These are phyloP conservation scores for Cunninghamia lanceolata DNA, from an alignment of 75 land plant genomes.

Conservation along the genomic window DNA sequence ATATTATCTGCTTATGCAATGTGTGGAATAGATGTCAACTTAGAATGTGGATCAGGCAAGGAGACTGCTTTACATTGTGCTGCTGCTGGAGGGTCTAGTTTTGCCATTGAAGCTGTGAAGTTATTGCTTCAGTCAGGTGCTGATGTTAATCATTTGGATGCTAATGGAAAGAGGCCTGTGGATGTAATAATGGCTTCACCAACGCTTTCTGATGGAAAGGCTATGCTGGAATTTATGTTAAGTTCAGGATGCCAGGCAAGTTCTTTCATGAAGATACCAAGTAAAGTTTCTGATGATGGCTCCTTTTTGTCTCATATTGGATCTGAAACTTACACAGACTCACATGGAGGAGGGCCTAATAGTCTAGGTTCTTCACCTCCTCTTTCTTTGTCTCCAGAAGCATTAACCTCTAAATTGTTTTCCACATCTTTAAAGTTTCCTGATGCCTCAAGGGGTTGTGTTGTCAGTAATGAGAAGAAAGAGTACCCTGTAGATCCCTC, in stretches of 20 bases:
- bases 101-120: conserved; percentile 42
- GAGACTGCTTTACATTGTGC: conserved; percentile 85
- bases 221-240: conserved; percentile 36
- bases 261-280: conserved; percentile 6
- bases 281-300: background rate
- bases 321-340: background rate
- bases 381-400: conserved; percentile 37
- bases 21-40: conserved; percentile 45
- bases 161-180: conserved; percentile 47
- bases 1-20: conserved; percentile 32
- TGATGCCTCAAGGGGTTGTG: conserved; percentile 10
- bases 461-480: conserved; percentile 41
- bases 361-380: conserved; percentile 17
- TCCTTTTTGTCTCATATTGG: conserved; percentile 6
- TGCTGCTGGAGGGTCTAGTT: conserved; percentile 61
- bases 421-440: conserved; percentile 23
- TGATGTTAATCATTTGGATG: conserved; percentile 44
- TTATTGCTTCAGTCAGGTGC: conserved; percentile 63
- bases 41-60: conserved; percentile 43
- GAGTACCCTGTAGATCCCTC: conserved; percentile 73
- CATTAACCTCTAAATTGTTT: conserved; percentile 17
- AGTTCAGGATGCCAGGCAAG: conserved; percentile 3
- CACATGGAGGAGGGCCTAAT: background rate
- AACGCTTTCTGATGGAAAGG: conserved; percentile 20
- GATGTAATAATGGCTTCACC: conserved; percentile 52